Base-by-base conservation (phyloP, 768 basidiomycete genomes). In the Lyophyllum decastes region DNA sequence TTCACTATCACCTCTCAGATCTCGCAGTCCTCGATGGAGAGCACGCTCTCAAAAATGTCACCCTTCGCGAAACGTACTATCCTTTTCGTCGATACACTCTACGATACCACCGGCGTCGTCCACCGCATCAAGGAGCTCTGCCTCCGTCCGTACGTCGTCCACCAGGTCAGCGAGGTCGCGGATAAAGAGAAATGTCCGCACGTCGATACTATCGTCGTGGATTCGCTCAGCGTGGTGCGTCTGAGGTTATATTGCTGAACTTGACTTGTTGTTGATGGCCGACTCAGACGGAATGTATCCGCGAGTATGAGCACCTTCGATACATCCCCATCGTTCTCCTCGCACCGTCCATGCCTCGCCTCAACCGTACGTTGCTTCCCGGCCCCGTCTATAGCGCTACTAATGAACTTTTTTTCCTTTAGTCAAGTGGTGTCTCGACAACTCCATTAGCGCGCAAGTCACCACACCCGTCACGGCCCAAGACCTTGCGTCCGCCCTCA, bases 391-490 rank as follows among this genome's bases (percentile, higher is more conserved):
- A 2, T 55, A 49, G 43, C 12, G n/a, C 27, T 17, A 2, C 27
- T 57, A 3, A 48, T 58, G 21, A 40, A 41, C 46, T 45, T n/a
- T 30, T 21, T 22, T 19, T 24, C 40, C 60, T 55, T 4, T 72
- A 87, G 94, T 97, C 66, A 96, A 96, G 83, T 95, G 93, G 89
- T 97, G 95, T 70, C 76, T 96, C 52, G 95, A 97, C 73, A 95
- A 96, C 73, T 94, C 94, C 61, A 96, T 99, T 68, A 92, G 89
- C 60, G 91, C 95, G 16, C 94, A 97, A 68, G 87, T 96, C 64
- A 97, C 94, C 1, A 93, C 93, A 1, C 96, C 96, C 7, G 87
- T 94, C 33, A 85, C 86, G 11, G 82, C 89, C 1, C 90, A 94
- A 70, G 96, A 98, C 65, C 85, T 99, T 12, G 86, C 92, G 0